phyloP scores from a whole-genome alignment of 139 green algal genomes.

The Limnomonas spitsbergensis region DNA sequence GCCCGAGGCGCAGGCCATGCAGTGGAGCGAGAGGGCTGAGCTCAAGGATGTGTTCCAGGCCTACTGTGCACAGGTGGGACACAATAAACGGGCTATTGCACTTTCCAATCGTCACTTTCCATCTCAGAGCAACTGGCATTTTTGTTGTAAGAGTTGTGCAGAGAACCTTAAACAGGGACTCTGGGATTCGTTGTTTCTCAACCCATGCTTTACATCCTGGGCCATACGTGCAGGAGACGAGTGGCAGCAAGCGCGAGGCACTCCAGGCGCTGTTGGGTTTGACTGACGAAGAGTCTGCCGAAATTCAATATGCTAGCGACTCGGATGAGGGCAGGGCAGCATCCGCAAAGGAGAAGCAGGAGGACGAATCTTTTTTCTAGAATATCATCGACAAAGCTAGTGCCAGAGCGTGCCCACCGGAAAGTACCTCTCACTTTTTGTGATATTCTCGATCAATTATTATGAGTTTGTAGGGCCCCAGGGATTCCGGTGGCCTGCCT shows the following conservation, averaged over 20 bases:
- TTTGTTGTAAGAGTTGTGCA: not conserved
- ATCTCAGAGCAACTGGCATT: not conserved
- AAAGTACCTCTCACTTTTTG: too few species aligned
- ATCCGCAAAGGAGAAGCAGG: not conserved
- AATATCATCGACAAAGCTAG: too few species aligned
- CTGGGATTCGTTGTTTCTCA: too few species aligned
- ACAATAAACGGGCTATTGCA: not conserved
- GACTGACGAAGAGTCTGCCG: not conserved
- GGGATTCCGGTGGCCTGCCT: too few species aligned
- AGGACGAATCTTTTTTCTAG: not conserved
- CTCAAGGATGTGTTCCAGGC: slow-evolving; percentile 76
- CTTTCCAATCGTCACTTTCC: too few species aligned
- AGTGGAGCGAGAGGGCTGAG: slow-evolving; percentile 72
- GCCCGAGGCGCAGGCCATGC: slow-evolving; percentile 51
- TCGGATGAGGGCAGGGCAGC: not conserved
- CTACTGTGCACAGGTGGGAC: slow-evolving; percentile 55
- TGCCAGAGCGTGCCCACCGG: too few species aligned
- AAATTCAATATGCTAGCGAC: not conserved
- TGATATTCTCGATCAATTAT: too few species aligned
- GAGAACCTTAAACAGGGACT: too few species aligned
- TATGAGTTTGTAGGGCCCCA: too few species aligned
- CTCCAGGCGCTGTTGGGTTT: not conserved
- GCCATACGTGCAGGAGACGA: not conserved
- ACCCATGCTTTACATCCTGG: too few species aligned
- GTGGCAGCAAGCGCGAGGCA: not conserved